phyloP scores from a whole-genome alignment of 768 basidiomycete species.

The Rhizopogon rudus region DNA sequence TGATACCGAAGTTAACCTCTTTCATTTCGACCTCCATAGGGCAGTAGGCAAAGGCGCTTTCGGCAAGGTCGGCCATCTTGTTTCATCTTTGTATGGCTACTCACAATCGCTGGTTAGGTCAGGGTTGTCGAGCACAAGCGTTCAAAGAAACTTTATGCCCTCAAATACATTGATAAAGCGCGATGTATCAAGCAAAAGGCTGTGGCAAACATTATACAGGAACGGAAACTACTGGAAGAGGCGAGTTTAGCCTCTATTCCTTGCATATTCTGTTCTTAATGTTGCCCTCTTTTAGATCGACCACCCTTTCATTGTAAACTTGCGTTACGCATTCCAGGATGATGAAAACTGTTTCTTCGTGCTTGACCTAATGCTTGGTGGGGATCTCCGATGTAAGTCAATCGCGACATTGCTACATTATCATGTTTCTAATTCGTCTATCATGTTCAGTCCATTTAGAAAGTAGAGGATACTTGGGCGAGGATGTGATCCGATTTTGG shows the following conservation, averaged over 20 bases:
- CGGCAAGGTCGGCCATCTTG: conserved; percentile 68
- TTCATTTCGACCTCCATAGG: conserved; percentile 94
- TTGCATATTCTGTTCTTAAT: conserved; percentile 7
- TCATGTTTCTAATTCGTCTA: neutral
- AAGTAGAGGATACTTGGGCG: conserved; percentile 57
- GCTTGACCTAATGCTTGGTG: conserved; percentile 93
- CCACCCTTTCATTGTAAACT: conserved; percentile 84
- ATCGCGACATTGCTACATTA: conserved; percentile 1
- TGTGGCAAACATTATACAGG: conserved; percentile 90
- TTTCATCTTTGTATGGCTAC: conserved; percentile 4
- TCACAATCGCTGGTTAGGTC: conserved; percentile 48
- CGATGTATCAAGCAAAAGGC: conserved; percentile 89
- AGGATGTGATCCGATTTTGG: conserved; percentile 81
- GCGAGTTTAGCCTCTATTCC: conserved; percentile 33
- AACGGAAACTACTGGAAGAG: conserved; percentile 89
- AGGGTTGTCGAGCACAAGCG: conserved; percentile 96
- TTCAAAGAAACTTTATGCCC: conserved; percentile 86
- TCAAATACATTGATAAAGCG: conserved; percentile 98
- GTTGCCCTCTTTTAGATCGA: conserved; percentile 52
- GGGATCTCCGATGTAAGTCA: conserved; percentile 82
- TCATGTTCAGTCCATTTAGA: conserved; percentile 72
- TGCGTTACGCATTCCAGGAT: conserved; percentile 96
- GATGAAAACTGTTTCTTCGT: conserved; percentile 98
- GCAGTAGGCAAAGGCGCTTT: conserved; percentile 97
- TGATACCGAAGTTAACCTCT: conserved; percentile 80